A percentile compares a stretch with the other conserved stretches of the same genome.
These are phyloP conservation scores for Entelexis sorbosivorans DNA, from an alignment of 1,139 yeast genomes.

Conservation along the genomic window DNA sequence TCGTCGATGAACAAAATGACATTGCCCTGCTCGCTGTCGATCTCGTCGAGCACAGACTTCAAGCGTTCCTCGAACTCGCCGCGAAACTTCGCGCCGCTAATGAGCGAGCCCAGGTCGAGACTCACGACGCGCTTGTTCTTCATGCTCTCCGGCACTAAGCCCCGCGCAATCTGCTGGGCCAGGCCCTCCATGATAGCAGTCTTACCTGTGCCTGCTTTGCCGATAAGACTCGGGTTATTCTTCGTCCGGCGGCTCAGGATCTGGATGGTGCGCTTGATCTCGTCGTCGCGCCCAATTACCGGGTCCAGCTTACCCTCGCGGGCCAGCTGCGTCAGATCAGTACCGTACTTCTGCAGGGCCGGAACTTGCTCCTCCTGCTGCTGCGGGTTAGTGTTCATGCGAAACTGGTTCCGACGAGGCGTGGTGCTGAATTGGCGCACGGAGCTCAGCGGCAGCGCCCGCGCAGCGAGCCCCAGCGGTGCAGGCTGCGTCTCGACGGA, in stretches of 20 bases:
- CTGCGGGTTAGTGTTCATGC: slow-evolving; percentile 17
- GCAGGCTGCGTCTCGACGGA: background rate
- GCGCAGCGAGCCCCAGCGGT: background rate
- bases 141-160: slow-evolving; percentile 91
- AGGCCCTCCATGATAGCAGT: slow-evolving; percentile 94
- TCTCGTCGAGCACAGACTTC: slow-evolving; percentile 72
- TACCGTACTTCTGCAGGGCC: slow-evolving; percentile 78
- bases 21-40: slow-evolving; percentile 68
- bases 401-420: slow-evolving; percentile 14
- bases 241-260: slow-evolving; percentile 85
- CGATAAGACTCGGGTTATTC: slow-evolving; percentile 87
- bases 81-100: slow-evolving; percentile 87
- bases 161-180: slow-evolving; percentile 81
- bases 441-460: background rate
- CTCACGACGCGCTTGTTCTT: slow-evolving; percentile 73
- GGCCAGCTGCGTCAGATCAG: slow-evolving; percentile 77
- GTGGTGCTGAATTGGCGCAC: slow-evolving; percentile 13
- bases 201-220: slow-evolving; percentile 96
- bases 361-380: slow-evolving; percentile 35
- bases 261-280: slow-evolving; percentile 83
- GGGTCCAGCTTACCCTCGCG: slow-evolving; percentile 88
- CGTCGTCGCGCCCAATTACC: slow-evolving; percentile 93
- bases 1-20: slow-evolving; percentile 86
- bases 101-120: slow-evolving; percentile 75
- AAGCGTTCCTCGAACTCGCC: slow-evolving; percentile 93